Evolutionary conservation across 805 yeast species (phyloP), one percentile per base, ranked within the genome.

Genomic region (Candida xyloterini): DNA sequence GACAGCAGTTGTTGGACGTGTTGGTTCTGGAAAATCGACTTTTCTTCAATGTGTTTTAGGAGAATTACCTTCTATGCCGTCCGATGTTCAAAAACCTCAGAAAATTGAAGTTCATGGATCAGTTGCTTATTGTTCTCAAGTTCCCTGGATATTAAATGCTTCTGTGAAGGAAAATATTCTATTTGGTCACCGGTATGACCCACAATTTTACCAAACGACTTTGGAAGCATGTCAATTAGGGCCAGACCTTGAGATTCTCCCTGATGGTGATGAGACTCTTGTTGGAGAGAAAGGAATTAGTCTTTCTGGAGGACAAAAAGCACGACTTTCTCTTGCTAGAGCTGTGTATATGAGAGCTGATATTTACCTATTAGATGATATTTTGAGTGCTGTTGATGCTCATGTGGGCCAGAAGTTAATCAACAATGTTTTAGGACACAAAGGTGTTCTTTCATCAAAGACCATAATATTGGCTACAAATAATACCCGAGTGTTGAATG

Each of bases 231-330:
- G 99, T 71, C 96, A 95, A 10, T 73, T 93, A 51, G 63, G 72
- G 10, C 79, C 79, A 20, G 99, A 93, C 66, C 68, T 93, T 46
- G 77, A 74, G 22, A 78, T 81, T 22, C 72, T 93, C 44, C 88
- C 96, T 1, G 85, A 87, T 56, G 96, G 96, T 39, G 98, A 93
- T 60, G 72, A 71, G 36, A 93, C 99, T 5, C 78, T 85, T 52
- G 98, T 93, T 42, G 99, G 99, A 47, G 99, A 93, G 66, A 88
- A 91, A 61, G 99, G 99, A 48, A 90, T 93, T 36, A 87, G 97
- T 10, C 71, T 93, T 35, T 86, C 96, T 29, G 99, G 99, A 36
- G 99, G 99, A 31, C 99, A 93, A 63, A 93, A 93, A 71, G 98
- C 99, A 0, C 80, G 99, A 60, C 73, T 93, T 26, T 81, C 95